Evolutionary conservation across 2,329 filamentous ascomycete species (phyloP), one percentile per base, ranked within the genome.

Genomic region (Coleophoma cylindrospora): DNA sequence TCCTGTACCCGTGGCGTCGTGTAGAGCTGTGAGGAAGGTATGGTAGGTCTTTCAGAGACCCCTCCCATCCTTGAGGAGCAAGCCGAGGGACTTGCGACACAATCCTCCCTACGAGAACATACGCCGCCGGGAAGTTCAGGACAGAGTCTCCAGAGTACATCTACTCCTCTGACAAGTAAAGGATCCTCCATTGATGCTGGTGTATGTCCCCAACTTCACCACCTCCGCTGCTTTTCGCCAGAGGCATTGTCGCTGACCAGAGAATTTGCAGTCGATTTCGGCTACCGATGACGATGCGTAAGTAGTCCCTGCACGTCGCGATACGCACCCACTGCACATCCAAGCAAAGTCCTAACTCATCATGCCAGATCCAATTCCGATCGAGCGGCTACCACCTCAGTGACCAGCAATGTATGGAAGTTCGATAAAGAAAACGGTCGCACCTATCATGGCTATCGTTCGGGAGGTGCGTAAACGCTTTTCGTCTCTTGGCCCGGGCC

Each of bases 391-490:
- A 44, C 41, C 15, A 27, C 32, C 41, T 56, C 54, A 7, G 46
- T 56, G 13, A 52, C 54, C 7, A 47, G 40, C 11, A 49, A 43
- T 44, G 54, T 56, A 10, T 56, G 46, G 32, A 47, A 50, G 32
- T 56, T 49, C 41, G 43, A 49, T 8, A 53, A 47, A 43, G 52
- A 54, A n/a, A 52, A 54, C 40, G 52, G 52, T 27, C 47, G 52
- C n/a, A 54, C 52, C 11, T 54, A 54, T 46, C 52, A 54, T 32
- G 47, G 47, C 21, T 54, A 53, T 27, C 32, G 46, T 22, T 47
- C 49, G 19, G 52, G 52, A 10, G 36, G 51, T 54, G n/a, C 37
- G 51, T 43, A 27, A 19, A 2, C 22, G 34, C 43, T n/a, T 17
- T 8, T 37, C 40, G 8, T 13, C 34, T 27, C n/a, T 7, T 32